Base-by-base conservation (phyloP, 129 eudicot genomes). In the Ambrosia artemisiifolia region DNA sequence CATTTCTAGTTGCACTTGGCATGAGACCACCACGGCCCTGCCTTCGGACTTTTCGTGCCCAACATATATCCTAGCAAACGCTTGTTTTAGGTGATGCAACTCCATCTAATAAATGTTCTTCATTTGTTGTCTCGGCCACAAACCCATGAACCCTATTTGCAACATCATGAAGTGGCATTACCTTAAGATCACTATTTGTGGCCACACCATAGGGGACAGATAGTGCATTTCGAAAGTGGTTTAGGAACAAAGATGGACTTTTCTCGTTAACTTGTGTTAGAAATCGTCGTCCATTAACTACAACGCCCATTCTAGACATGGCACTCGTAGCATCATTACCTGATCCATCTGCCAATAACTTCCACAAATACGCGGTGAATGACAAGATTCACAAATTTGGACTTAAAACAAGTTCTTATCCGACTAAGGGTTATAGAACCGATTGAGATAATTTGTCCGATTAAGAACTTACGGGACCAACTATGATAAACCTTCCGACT, bases 1-100 rank as follows among this genome's bases (percentile, higher is more conserved):
- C 91, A n/a, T 83, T 72, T 11, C 67, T 63, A 1, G 2, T 47
- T 0, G 77, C 71, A 56, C 84, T 83, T 0, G 86, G 88, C 88
- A 88, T 72, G 95, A 88, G 4, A 88, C 91, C 4, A 85, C 88
- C 9, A 88, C 40, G 0, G 91, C 85, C 3, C 33, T 49, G 0
- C 72, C 79, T 20, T 36, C 73, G 1, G 6, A 8, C 74, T 69
- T 13, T 7, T 67, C 13, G 6, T 17, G 13, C 72, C 19, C 19
- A 0, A 67, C 28, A 67, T 82, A 85, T 5, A 85, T 79, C 78
- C 48, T 76, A 4, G 68, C 82, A 70, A 82, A 71, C 1, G 75
- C 80, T 3, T 79, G 72, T 47, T 56, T 33, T 1, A 85, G 87
- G 16, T 85, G 49, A 11, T 72, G 80, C 14, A 53, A 16, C 77